phyloP scores from a whole-genome alignment of 352 stramenopile genomes.

The Globisporangium camurandrum region DNA sequence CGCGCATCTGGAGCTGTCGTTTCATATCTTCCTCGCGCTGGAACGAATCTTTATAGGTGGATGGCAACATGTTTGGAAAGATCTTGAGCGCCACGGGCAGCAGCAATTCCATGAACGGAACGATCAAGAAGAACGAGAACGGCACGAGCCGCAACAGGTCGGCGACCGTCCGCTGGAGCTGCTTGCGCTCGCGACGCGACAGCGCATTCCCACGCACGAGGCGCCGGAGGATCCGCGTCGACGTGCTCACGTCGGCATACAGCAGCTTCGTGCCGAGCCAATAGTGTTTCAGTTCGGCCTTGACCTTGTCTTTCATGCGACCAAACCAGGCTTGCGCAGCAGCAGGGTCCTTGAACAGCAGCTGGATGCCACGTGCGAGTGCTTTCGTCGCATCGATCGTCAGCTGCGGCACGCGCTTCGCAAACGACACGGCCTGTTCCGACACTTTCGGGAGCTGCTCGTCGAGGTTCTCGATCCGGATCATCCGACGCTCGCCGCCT shows the following conservation, averaged over 20 bases:
- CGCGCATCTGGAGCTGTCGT: constrained; percentile 92
- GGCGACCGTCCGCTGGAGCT: constrained; percentile 93
- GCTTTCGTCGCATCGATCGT: constrained; percentile 43
- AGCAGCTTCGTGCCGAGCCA: constrained; percentile 96
- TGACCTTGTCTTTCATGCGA: constrained; percentile 74
- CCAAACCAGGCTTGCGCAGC: constrained; percentile 51
- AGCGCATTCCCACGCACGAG: constrained; percentile 91
- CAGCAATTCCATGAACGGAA: constrained; percentile 98
- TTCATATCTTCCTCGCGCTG: constrained; percentile 98
- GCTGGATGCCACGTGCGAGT: constrained; percentile 43
- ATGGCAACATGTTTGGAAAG: constrained; percentile 99
- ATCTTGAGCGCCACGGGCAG: constrained; percentile 96
- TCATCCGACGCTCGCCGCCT: constrained; percentile 65
- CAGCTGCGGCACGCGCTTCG: constrained; percentile 66
- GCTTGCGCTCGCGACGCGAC: constrained; percentile 94
- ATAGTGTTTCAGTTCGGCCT: constrained; percentile 94
- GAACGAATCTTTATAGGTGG: constrained; percentile 95
- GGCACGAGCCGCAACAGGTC: constrained; percentile 97
- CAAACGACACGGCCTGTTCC: constrained; percentile 50
- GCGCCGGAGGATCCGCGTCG: constrained; percentile 87
- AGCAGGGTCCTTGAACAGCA: constrained; percentile 57
- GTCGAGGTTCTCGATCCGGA: constrained; percentile 74
- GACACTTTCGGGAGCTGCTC: constrained; percentile 70
- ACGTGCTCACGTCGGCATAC: constrained; percentile 93
- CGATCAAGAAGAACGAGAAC: constrained; percentile 96